These are phyloP conservation scores for Ophiostoma tasmaniense DNA, from an alignment of 2,329 filamentous ascomycete genomes.

Conservation along the genomic window DNA sequence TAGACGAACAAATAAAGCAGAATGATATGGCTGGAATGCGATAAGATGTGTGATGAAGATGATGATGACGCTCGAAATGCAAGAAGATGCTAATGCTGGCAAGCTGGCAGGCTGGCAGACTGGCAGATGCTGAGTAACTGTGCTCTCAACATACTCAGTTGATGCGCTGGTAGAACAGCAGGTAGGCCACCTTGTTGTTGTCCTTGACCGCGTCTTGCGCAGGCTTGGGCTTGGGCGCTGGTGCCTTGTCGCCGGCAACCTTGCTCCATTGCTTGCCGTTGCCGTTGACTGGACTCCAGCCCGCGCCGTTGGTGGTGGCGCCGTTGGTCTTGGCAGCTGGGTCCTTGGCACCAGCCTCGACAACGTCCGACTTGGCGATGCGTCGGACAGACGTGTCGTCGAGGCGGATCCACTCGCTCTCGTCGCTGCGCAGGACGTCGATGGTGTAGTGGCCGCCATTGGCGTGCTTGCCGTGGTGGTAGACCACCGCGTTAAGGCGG, in stretches of 20 bases:
- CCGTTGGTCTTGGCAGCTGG: constrained; percentile 39
- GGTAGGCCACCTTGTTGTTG: constrained; percentile 95
- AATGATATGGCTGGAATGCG: background rate
- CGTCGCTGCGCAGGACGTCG: constrained; percentile 90
- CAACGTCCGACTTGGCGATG: constrained; percentile 75
- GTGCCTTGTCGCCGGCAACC: constrained; percentile 52
- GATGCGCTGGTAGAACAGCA: constrained; percentile 87
- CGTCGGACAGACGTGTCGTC: constrained; percentile 88
- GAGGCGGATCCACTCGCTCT: constrained; percentile 89
- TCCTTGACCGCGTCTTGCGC: constrained; percentile 64
- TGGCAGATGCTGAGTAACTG: too few species aligned
- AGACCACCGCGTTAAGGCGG: constrained; percentile 80
- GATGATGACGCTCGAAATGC: too few species aligned
- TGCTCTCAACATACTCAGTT: constrained; percentile 23
- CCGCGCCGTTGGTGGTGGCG: constrained; percentile 25
- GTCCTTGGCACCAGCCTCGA: constrained; percentile 76
- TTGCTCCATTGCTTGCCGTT: constrained; percentile 63
- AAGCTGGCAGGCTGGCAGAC: too few species aligned
- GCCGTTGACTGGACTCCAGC: constrained; percentile 31
- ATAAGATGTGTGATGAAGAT: background rate
- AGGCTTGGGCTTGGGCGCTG: constrained; percentile 46
- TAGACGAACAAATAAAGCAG: constrained; percentile 5
- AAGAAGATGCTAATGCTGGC: too few species aligned
- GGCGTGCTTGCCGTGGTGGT: constrained; percentile 95
- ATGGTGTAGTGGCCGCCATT: constrained; percentile 96